phyloP scores from a whole-genome alignment of 2,329 filamentous ascomycete genomes.

The Diaporthe vaccinii region DNA sequence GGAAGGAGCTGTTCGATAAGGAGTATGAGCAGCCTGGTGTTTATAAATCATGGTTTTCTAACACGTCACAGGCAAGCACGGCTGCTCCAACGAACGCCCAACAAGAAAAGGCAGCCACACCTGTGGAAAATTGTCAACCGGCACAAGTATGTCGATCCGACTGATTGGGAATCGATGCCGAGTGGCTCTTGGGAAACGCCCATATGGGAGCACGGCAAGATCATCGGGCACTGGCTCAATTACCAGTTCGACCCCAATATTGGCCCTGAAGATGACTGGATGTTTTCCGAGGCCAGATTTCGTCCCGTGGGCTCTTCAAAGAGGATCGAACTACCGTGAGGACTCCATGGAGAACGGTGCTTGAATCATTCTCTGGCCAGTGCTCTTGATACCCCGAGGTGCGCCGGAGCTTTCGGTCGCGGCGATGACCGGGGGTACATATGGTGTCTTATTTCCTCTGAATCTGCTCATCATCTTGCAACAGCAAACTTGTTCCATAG shows the following conservation, averaged over 20 bases:
- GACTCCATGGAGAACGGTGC: neutral
- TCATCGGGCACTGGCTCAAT: slow-evolving; percentile 20
- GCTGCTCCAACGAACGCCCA: slow-evolving; percentile 8
- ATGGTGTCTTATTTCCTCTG: neutral
- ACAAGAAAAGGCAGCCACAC: neutral
- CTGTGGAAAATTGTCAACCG: neutral
- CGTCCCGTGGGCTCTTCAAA: neutral
- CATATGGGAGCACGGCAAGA: slow-evolving; percentile 3
- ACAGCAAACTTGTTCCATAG: slow-evolving; percentile 45
- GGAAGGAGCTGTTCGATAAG: neutral
- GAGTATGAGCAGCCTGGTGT: neutral
- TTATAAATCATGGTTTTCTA: neutral
- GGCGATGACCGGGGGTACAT: neutral
- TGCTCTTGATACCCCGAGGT: neutral
- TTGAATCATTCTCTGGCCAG: neutral
- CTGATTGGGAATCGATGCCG: neutral
- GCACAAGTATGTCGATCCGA: neutral
- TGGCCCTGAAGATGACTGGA: slow-evolving; percentile 24
- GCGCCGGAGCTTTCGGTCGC: neutral
- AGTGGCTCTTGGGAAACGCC: slow-evolving; percentile 8
- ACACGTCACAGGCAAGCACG: neutral
- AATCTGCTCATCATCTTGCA: neutral
- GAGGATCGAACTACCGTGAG: neutral
- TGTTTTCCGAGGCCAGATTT: slow-evolving; percentile 1
- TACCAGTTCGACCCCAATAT: slow-evolving; percentile 4